phyloP scores from a whole-genome alignment of 75 land plant genomes.

The Adiantum capillusveneris region DNA sequence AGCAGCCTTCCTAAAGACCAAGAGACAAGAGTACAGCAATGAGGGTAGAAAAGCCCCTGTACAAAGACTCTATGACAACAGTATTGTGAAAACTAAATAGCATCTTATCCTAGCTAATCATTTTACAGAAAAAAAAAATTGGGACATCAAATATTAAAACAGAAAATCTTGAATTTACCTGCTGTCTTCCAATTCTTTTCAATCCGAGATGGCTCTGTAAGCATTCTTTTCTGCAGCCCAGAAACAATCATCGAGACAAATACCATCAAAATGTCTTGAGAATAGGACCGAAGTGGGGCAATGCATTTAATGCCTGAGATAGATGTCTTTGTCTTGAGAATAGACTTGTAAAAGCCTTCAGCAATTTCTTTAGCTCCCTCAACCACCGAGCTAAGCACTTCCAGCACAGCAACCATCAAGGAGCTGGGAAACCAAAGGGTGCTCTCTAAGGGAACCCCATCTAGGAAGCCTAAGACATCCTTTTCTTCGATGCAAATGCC shows the following conservation, averaged over 20 bases:
- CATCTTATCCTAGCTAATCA: too few species aligned
- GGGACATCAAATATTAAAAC: background rate
- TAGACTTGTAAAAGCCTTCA: background rate
- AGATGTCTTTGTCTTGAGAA: background rate
- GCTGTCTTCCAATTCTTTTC: background rate
- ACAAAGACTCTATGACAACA: too few species aligned
- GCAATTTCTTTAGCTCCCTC: conserved; percentile 30
- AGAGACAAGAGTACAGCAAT: too few species aligned
- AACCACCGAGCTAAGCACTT: conserved; percentile 42
- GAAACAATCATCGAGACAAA: conserved; percentile 7
- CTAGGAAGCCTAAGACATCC: background rate
- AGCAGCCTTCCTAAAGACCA: too few species aligned
- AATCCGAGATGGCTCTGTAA: background rate
- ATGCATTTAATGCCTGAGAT: background rate
- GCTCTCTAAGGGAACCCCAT: background rate
- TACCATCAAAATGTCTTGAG: conserved; percentile 5
- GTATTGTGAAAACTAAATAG: too few species aligned
- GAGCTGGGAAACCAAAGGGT: background rate
- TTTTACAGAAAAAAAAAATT: background rate
- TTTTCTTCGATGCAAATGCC: background rate
- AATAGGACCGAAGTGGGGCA: conserved; percentile 2
- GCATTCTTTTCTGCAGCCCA: background rate
- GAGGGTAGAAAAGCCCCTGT: too few species aligned
- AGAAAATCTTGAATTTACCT: background rate
- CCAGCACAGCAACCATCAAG: conserved; percentile 42